A percentile compares a stretch with the other conserved stretches of the same genome.
Conservation (phyloP, 257 asterid genomes). For the Lycium barbarum region DNA sequence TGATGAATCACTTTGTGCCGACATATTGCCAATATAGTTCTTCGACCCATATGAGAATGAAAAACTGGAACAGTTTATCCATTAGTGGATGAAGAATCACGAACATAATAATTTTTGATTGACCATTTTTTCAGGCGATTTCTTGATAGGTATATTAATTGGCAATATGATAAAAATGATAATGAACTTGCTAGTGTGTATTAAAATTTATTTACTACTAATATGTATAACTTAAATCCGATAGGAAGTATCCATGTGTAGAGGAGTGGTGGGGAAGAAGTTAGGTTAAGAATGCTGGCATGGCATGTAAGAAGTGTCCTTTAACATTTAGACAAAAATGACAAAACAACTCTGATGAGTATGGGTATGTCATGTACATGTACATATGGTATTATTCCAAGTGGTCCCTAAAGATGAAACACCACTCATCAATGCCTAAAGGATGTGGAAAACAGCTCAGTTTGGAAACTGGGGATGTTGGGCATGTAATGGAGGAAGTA, state of each 20-base stretch:
- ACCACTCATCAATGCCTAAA: constrained; percentile 30
- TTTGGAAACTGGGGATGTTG: constrained; percentile 28
- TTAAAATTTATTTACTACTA: not conserved
- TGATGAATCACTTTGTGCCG: not conserved
- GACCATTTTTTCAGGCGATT: not conserved
- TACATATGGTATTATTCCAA: not conserved
- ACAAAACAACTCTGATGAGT: constrained; percentile 31
- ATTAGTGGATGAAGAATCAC: not conserved
- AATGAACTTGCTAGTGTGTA: not conserved
- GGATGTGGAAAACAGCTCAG: constrained; percentile 31
- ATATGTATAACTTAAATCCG: not conserved
- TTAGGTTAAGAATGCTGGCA: constrained; percentile 11
- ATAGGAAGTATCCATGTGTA: not conserved
- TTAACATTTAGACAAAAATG: constrained; percentile 30
- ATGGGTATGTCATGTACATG: constrained; percentile 15
- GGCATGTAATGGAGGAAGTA: not conserved
- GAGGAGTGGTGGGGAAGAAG: not conserved
- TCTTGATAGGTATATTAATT: not conserved
- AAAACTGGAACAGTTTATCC: not conserved
- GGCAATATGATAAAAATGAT: not conserved
- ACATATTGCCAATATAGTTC: not conserved
- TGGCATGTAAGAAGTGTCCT: constrained; percentile 23
- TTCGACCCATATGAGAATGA: not conserved
- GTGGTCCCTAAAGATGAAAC: constrained; percentile 36
- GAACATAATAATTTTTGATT: not conserved